Evolutionary conservation across 2,329 filamentous ascomycete species (phyloP).

Genomic region (Xylaria sp.): DNA sequence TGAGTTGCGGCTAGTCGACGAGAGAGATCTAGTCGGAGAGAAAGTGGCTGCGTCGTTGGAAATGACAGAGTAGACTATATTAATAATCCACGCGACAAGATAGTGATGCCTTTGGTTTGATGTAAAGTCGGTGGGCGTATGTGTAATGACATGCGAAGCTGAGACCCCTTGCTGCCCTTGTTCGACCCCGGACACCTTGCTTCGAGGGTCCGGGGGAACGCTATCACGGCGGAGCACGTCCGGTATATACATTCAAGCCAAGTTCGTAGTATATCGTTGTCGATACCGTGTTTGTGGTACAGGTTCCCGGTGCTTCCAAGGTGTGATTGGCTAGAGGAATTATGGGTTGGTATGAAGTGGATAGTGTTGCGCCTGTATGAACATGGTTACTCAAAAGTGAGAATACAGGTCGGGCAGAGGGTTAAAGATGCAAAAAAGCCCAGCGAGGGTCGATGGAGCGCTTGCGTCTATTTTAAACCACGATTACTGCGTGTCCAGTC

Average conservation of each 20-base stretch:
- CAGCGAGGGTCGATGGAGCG: conserved; percentile 19
- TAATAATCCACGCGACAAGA: conserved; percentile 23
- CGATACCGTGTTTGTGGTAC: conserved; percentile 12
- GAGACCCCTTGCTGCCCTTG: conserved; percentile 21
- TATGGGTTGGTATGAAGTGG: conserved; percentile 10
- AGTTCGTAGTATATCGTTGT: conserved; percentile 9
- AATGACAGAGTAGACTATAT: conserved; percentile 9
- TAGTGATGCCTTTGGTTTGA: conserved; percentile 2
- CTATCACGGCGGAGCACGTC: conserved; percentile 23
- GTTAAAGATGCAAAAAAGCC: conserved; percentile 15
- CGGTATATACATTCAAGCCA: conserved; percentile 38
- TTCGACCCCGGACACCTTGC: conserved; percentile 23
- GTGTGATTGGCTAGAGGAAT: conserved; percentile 24
- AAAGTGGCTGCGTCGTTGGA: conserved; percentile 6
- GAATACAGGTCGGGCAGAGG: conserved; percentile 9
- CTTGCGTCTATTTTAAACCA: conserved; percentile 25
- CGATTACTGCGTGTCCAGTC: conserved; percentile 19
- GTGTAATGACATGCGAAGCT: conserved; percentile 20
- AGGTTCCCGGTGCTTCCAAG: conserved; percentile 9
- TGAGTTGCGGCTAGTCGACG: not conserved
- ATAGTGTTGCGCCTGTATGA: conserved; percentile 20
- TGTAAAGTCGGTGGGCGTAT: conserved; percentile 15
- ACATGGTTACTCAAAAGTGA: conserved; percentile 1
- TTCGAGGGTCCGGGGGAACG: conserved; percentile 26
- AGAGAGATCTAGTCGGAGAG: conserved; percentile 4